Evolutionary conservation across 2,329 filamentous ascomycete species (phyloP), one percentile per base, ranked within the genome.

Genomic region (Neonectria hederae): DNA sequence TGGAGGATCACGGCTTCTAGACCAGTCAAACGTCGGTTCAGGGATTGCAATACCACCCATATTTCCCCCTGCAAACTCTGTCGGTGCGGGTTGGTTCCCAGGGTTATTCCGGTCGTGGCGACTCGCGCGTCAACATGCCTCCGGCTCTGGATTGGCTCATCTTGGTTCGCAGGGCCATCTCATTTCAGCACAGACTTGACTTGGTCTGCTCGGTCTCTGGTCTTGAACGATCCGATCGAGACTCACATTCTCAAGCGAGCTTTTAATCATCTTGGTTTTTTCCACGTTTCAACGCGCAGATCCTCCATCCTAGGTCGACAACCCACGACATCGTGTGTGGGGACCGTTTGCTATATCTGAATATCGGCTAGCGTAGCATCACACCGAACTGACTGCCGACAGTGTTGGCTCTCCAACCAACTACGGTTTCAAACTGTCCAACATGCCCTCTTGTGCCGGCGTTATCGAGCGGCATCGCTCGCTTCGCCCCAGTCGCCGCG

Each of bases 141-240:
- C 43, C 32, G 42, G 45, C 19, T 40, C 30, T 51, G 55, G 35
- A 58, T 40, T 51, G 55, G 55, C 54, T 49, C 54, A 57, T 57
- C 54, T 57, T 57, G 54, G 30, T 49, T 30, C 17, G 9, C 26
- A 26, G 7, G 43, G 19, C 42, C 14, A 49, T 49, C 46, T 32
- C 45, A 51, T 43, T 32, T 58, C 55, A 51, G 32, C 45, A 58
- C 55, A 49, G 55, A 58, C 55, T 51, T 22, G 45, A n/a, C 35
- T n/a, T 38, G 35, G 54, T 38, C 45, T 14, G 21, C 30, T 40
- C 45, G 48, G 32, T 7, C 40, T 28, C n/a, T 26, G 49, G n/a
- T 35, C 14, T 22, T 32, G 45, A n/a, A 14, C 55, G 32, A 58
- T 42, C 24, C 45, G 45, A 58, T 58, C 45, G 55, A 51, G 28